Evolutionary conservation across 1,139 yeast genomes (phyloP), one percentile per base, ranked within the genome.

Genomic region (Debaryomyces singareniensis): DNA sequence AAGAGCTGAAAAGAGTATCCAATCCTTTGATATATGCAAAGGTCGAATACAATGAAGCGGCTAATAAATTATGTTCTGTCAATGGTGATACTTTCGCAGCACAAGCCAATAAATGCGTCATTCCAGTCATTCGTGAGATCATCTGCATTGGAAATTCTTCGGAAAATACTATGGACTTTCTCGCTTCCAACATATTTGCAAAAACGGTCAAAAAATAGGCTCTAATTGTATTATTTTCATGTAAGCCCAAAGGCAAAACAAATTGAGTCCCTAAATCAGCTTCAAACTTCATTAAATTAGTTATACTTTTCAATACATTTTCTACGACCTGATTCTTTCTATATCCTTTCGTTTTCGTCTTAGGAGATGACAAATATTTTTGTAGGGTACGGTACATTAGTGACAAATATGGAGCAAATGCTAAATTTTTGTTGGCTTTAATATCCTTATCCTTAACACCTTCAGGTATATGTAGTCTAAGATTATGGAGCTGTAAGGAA

Each of bases 211-310:
- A 62, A 46, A 85, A 84, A 1, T 91, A 77, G 4, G 81, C 61
- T 35, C 94, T 60, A 20, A 84, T 75, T 32, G 75, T 71, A 13
- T 59, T 55, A 45, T 82, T 82, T 24, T 71, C 72, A 43, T 85
- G 86, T 44, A 77, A 82, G 0, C 95, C 94, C 47, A 85, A 64
- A 0, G 93, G 87, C 11, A 86, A 55, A 1, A 89, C 87, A 51
- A 76, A 75, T 32, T 76, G 78, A 48, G 85, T 64, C 6, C 95
- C 95, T 29, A 83, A 77, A 38, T 81, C 87, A 2, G 81, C 76
- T 46, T 86, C 87, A 7, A 83, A 71, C 42, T 73, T 78, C 29
- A 86, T 61, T 25, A 86, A 53, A 41, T 81, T 81, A 2, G 89
- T 76, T 28, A 85, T 63, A 24, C 85, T 74, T 23, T 65, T 61